Evolutionary conservation across 805 yeast species (phyloP), one percentile per base, ranked within the genome.

Genomic region (Metschnikowia kunwiensis): DNA sequence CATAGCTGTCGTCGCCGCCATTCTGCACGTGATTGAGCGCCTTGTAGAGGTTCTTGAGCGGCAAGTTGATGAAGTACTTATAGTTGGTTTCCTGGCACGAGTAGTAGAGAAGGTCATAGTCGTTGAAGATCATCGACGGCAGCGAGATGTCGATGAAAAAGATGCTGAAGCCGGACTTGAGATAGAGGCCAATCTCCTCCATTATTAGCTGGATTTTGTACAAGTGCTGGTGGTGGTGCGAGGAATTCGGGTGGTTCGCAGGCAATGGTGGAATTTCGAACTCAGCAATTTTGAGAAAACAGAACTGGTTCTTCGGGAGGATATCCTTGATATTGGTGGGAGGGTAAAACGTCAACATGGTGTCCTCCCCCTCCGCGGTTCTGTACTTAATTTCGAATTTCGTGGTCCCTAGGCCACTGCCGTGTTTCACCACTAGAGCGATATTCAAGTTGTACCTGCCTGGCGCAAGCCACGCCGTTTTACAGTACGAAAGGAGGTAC

Each of bases 321-420:
- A 80, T 61, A 9, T 78, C 83, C 34, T 70, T 70, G 28, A 80
- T 72, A 45, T 75, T 72, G 0, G 75, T 63, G 0, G 84, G 79
- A 1, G 83, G 80, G 47, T 70, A 77, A 40, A 70, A 76, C 1
- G 68, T 63, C 34, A 70, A 60, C 16, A 47, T 41, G 2, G 62
- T 42, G 14, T 50, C 51, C 11, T 58, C 48, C 7, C 58, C 58
- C 2, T 54, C 44, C 2, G 52, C 52, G 17, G 56, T 51, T 21
- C 56, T 41, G 38, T 62, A 62, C 13, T 53, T 49, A 6, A 78
- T 60, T 45, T 68, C 74, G 45, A 78, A 78, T 46, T 70, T 68
- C 12, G 79, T 74, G 11, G 82, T 77, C 2, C 82, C 82, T 18
- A 79, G 54, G 0, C 84, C 84, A 34, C 65, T 60, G 1, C 75